Conservation (phyloP, 108 stramenopile species). For the Thalassiosira profunda region DNA sequence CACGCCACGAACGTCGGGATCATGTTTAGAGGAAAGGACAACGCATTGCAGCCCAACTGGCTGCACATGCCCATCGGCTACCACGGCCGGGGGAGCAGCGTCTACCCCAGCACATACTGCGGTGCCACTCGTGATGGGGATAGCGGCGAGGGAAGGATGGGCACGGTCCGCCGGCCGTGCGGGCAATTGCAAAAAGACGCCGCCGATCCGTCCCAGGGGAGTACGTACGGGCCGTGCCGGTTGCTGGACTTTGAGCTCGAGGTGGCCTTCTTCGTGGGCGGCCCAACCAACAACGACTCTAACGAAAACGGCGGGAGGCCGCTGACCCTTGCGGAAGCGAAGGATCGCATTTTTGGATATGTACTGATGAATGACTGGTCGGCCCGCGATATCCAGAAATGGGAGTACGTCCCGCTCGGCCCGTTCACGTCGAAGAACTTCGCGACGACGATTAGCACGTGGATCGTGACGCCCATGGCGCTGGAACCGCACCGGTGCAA, state of each 20-base stretch:
- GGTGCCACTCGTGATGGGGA: no score
- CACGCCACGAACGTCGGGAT: constrained; percentile 95
- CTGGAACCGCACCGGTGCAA: constrained; percentile 67
- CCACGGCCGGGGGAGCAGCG: constrained; percentile 87
- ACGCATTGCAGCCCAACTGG: constrained; percentile 95
- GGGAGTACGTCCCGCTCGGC: constrained; percentile 96
- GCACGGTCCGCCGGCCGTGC: constrained; percentile 70
- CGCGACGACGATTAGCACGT: constrained; percentile 89
- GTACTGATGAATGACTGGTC: constrained; percentile 96
- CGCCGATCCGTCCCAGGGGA: constrained; percentile 72
- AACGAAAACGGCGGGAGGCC: constrained; percentile 44
- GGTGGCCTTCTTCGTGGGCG: constrained; percentile 93
- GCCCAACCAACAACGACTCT: constrained; percentile 37
- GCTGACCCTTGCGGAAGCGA: constrained; percentile 75
- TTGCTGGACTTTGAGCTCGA: constrained; percentile 95
- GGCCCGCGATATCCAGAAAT: constrained; percentile 89
- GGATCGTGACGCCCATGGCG: constrained; percentile 91
- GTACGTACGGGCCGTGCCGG: constrained; percentile 76
- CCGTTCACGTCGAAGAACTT: constrained; percentile 96
- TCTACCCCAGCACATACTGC: constrained; percentile 34
- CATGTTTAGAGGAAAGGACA: constrained; percentile 94
- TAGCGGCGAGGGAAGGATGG: constrained; percentile 13
- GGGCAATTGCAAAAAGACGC: constrained; percentile 89
- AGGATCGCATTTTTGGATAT: constrained; percentile 92
- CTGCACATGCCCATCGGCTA: constrained; percentile 94